A percentile compares a stretch with the other conserved stretches of the same genome.
Conservation (phyloP, 2,329 filamentous ascomycete species). For the Cladorrhinum sp. region DNA sequence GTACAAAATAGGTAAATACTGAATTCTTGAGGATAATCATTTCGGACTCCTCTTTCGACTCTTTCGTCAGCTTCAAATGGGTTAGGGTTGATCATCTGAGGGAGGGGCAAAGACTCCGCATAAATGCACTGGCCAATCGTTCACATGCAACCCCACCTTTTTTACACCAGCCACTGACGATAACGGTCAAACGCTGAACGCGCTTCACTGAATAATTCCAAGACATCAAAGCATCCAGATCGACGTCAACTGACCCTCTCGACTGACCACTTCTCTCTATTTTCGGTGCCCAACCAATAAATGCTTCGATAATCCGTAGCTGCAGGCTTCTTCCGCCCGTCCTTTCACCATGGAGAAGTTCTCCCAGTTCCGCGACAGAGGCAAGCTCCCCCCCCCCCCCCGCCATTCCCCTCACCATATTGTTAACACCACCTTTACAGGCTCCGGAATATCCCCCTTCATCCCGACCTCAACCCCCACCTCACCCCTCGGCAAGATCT, state of each 20-base stretch:
- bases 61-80: not conserved
- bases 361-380: conserved; percentile 87
- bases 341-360: conserved; percentile 79
- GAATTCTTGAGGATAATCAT: not conserved
- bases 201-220: not conserved
- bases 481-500: conserved; percentile 58
- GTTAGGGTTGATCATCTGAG: conserved; percentile 4
- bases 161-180: not conserved
- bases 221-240: not conserved
- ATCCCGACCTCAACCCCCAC: conserved; percentile 71
- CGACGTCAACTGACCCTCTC: not conserved
- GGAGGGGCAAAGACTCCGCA: not conserved
- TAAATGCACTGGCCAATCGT: conserved; percentile 13
- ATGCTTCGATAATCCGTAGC: not conserved
- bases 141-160: conserved; percentile 14
- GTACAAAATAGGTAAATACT: not conserved
- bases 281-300: not conserved
- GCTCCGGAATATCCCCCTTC: conserved; percentile 94
- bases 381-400: conserved; percentile 41
- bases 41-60: not conserved
- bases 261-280: not conserved
- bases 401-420: not conserved
- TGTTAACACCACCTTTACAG: conserved; percentile 44
- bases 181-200: not conserved
- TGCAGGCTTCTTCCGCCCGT: not conserved